Evolutionary conservation across 768 basidiomycete species (phyloP), one percentile per base, ranked within the genome.

Genomic region (Boletus insuetus): DNA sequence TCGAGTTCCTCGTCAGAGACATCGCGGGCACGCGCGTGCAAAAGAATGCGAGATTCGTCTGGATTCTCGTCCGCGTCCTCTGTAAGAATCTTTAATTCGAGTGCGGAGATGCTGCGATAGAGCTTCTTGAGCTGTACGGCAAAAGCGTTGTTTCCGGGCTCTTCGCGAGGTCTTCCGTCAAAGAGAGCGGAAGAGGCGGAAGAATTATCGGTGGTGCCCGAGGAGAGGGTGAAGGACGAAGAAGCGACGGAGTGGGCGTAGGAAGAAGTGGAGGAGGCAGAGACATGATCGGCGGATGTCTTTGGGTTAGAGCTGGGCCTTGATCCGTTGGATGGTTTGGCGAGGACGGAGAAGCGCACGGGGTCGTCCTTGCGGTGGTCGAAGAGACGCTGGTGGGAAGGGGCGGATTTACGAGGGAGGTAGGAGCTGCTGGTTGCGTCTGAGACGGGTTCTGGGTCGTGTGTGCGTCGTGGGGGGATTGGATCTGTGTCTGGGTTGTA

Each of bases 331-430:
- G 44, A 66, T 10, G 85, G 79, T 40, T 85, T 81, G 5, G 82
- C 74, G 35, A 84, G 79, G 34, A 85, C 81, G 38, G 83, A 76
- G 72, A 98, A 98, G 12, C 88, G 82, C 32, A 94, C 82, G 0
- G 97, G 93, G 69, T 98, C 92, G 69, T 98, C 91, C 64, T 91
- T 86, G 38, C 90, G 80, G 55, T 90, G 91, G 66, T 98, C 94
- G 54, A 94, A 95, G 0, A 97, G 82, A 57, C 88, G 89, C 10
- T 77, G 74, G 43, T 78, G 69, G 4, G 77, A 60, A 12, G 59
- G 66, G 12, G 71, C 60, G 34, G 71, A 46, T 26, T 54, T 59
- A 37, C 69, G 63, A 19, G 70, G 70, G 32, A 69, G 57, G 62
- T 82, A 78, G 0, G 85, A 83, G 62, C 75, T 80, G 49, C 79